Evolutionary conservation across 2,329 filamentous ascomycete genomes (phyloP).

Genomic region (Ophiostoma piceae): DNA sequence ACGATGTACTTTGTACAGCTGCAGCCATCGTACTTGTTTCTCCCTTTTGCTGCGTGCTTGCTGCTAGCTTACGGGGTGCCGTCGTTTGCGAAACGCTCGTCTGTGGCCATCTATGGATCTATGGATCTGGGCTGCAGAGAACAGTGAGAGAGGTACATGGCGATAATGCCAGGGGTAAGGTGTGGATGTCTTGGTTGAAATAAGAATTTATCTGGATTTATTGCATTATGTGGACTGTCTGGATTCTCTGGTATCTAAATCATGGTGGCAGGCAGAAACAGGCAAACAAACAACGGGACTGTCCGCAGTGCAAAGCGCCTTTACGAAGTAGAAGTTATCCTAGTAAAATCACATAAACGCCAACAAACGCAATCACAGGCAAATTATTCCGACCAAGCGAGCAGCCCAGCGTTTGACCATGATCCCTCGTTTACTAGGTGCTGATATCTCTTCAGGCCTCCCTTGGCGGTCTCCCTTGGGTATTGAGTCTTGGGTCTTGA

Average conservation of each 20-base stretch:
- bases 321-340: too few relatives aligned
- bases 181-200: neutral
- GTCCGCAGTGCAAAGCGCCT: neutral
- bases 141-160: neutral
- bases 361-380: neutral
- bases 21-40: neutral
- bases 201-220: slow-evolving; percentile 2
- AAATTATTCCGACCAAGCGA: neutral
- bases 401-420: slow-evolving; percentile 11
- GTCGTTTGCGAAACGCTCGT: slow-evolving; percentile 7
- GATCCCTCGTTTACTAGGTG: neutral
- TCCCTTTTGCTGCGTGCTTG: slow-evolving; percentile 7
- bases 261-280: neutral
- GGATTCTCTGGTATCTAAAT: neutral
- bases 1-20: too few relatives aligned
- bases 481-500: neutral
- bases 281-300: neutral
- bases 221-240: neutral
- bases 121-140: neutral
- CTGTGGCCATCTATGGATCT: neutral
- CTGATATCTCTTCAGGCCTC: neutral
- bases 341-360: too few relatives aligned
- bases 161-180: slow-evolving; percentile 4
- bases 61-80: slow-evolving; percentile 5
- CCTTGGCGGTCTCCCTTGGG: neutral